A percentile compares a stretch with the other conserved stretches of the same genome.
Evolutionary conservation across 139 green algal genomes (phyloP).

Genomic region (Desmodesmus armatus): DNA sequence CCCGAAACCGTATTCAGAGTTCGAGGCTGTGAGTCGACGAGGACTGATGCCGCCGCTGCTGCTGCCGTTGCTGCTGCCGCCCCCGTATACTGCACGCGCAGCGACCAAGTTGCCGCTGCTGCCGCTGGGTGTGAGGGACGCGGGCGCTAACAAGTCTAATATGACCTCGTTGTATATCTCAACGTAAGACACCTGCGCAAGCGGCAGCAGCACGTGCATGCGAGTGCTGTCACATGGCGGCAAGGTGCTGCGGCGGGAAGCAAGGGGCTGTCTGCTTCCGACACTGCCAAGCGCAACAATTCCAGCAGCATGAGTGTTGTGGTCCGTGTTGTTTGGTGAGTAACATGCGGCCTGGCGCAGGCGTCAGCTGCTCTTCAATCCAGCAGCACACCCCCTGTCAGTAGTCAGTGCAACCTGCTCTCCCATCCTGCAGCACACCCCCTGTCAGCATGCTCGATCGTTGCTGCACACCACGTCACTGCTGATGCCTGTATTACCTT

Average conservation of each 20-base stretch:
- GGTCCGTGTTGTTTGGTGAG: background rate
- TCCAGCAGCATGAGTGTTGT: background rate
- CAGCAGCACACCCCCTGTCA: background rate
- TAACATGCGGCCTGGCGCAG: background rate
- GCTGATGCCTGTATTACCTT: constrained; percentile 33
- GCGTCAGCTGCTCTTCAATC: background rate
- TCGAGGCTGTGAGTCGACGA: no score
- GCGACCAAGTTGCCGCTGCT: background rate
- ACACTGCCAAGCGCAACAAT: background rate
- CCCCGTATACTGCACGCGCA: no score
- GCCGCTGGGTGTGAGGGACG: background rate
- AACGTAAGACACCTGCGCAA: constrained; percentile 58
- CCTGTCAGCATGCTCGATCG: background rate
- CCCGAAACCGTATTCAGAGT: no score
- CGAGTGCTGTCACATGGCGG: no score
- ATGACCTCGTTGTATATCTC: constrained; percentile 71
- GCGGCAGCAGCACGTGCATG: background rate
- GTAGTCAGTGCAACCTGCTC: background rate
- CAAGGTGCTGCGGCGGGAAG: no score
- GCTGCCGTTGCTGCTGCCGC: background rate
- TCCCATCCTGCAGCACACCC: background rate
- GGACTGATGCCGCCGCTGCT: constrained; percentile 6
- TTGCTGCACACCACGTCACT: background rate
- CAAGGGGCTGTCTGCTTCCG: no score
- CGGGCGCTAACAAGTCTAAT: constrained; percentile 41